Conservation (phyloP, 352 stramenopile genomes). For the Phytophthora pluvialis region DNA sequence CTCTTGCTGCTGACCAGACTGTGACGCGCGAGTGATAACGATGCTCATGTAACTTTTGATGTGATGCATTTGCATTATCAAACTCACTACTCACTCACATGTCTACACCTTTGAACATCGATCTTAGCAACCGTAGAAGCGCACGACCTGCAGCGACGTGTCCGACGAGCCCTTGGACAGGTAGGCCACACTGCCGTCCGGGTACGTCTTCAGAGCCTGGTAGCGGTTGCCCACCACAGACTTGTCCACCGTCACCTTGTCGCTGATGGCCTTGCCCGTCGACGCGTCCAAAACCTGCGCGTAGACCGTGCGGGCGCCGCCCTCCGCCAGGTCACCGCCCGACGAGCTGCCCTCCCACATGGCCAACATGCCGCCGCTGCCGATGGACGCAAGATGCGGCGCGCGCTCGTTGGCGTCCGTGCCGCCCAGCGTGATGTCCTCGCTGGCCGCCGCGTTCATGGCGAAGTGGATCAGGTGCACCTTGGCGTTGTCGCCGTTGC, state of each 20-base stretch:
- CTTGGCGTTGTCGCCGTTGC: conserved; percentile 51
- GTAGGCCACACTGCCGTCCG: conserved; percentile 60
- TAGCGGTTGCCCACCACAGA: conserved; percentile 65
- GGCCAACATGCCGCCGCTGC: conserved; percentile 46
- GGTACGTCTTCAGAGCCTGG: conserved; percentile 60
- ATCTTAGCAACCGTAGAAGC: too few species aligned
- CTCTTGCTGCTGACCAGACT: conserved; percentile 6
- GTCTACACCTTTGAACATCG: conserved; percentile 8
- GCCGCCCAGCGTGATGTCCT: conserved; percentile 64
- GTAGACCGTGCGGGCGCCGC: conserved; percentile 48
- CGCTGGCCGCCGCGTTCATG: conserved; percentile 45
- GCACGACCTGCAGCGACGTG: too few species aligned
- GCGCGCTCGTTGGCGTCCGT: conserved; percentile 57
- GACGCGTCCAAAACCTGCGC: conserved; percentile 51
- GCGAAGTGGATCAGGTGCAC: conserved; percentile 68
- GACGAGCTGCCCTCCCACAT: conserved; percentile 55
- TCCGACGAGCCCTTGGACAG: conserved; percentile 60
- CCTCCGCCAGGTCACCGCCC: conserved; percentile 42
- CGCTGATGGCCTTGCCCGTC: conserved; percentile 50
- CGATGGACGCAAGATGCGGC: conserved; percentile 51
- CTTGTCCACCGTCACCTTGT: conserved; percentile 50
- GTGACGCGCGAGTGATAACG: neutral
- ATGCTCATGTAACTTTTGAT: conserved; percentile 8
- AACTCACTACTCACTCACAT: conserved; percentile 10
- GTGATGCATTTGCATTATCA: conserved; percentile 7